Evolutionary conservation across 768 basidiomycete species (phyloP).

Genomic region (Xanthoconium stramineum): DNA sequence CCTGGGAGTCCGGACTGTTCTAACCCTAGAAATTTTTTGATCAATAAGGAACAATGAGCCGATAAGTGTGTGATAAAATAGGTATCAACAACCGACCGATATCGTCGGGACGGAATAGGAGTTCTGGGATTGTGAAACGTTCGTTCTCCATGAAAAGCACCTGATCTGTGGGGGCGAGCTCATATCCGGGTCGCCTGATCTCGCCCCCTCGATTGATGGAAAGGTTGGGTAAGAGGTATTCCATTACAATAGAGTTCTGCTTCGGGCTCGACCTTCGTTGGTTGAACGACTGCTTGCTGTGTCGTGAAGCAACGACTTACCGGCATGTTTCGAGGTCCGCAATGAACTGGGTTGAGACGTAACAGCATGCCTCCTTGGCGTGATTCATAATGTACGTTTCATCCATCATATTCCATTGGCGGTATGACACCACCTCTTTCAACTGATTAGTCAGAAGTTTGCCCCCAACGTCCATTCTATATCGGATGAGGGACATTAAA

Average conservation of each 20-base stretch:
- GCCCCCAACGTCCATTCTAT: slow-evolving; percentile 94
- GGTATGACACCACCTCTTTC: slow-evolving; percentile 89
- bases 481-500: slow-evolving; percentile 15
- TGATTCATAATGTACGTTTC: slow-evolving; percentile 92
- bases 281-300: slow-evolving; percentile 15
- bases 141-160: slow-evolving; percentile 88
- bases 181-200: slow-evolving; percentile 52
- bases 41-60: slow-evolving; percentile 2
- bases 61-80: slow-evolving; percentile 8
- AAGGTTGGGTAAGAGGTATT: slow-evolving; percentile 90
- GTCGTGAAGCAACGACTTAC: slow-evolving; percentile 45
- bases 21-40: slow-evolving; percentile 47
- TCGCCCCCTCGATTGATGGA: slow-evolving; percentile 61
- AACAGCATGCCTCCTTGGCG: slow-evolving; percentile 89
- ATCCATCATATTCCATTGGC: slow-evolving; percentile 99
- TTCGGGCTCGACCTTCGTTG: slow-evolving; percentile 48
- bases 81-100: slow-evolving; percentile 57
- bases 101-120: slow-evolving; percentile 86
- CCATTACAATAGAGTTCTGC: slow-evolving; percentile 69
- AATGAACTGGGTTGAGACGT: slow-evolving; percentile 70
- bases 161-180: slow-evolving; percentile 54
- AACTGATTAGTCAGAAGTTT: slow-evolving; percentile 95
- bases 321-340: slow-evolving; percentile 74
- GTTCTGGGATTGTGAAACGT: slow-evolving; percentile 88
- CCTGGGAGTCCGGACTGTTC: slow-evolving; percentile 77